These are phyloP conservation scores for Cladophialophora chaetospira DNA, from an alignment of 2,329 filamentous ascomycete genomes.

Conservation along the genomic window DNA sequence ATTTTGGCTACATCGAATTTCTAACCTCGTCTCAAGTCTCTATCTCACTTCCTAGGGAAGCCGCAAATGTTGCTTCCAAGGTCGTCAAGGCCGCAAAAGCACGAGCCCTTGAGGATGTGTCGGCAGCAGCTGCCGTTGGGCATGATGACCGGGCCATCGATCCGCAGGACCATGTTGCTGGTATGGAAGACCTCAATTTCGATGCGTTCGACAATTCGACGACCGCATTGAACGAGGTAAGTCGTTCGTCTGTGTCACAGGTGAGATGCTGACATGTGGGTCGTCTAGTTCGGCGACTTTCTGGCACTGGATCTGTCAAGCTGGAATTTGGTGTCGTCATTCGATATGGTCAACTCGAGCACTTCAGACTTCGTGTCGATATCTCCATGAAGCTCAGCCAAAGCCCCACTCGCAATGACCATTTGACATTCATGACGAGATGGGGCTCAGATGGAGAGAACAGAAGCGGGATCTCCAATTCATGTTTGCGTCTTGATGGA, in stretches of 20 bases:
- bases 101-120: not conserved
- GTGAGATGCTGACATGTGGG: too few relatives aligned
- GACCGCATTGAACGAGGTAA: too few relatives aligned
- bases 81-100: not conserved
- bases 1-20: slow-evolving; percentile 18
- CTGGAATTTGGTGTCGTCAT: not conserved
- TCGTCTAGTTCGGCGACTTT: too few relatives aligned
- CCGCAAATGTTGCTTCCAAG: slow-evolving; percentile 6
- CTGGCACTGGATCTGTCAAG: not conserved
- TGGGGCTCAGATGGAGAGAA: too few relatives aligned
- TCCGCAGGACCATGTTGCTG: not conserved
- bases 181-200: too few relatives aligned
- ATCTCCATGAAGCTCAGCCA: too few relatives aligned
- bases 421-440: too few relatives aligned
- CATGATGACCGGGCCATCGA: not conserved
- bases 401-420: too few relatives aligned
- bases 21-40: slow-evolving; percentile 8
- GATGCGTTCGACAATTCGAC: too few relatives aligned
- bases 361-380: too few relatives aligned
- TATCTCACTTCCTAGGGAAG: slow-evolving; percentile 11
- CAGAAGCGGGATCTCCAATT: too few relatives aligned
- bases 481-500: too few relatives aligned
- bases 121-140: not conserved
- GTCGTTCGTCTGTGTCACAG: not conserved
- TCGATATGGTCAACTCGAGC: not conserved